Percentiles rank a stretch among this genome's conserved stretches.
These are phyloP conservation scores for Cladorrhinum samala DNA, from an alignment of 495 filamentous ascomycete species.

Conservation along the genomic window DNA sequence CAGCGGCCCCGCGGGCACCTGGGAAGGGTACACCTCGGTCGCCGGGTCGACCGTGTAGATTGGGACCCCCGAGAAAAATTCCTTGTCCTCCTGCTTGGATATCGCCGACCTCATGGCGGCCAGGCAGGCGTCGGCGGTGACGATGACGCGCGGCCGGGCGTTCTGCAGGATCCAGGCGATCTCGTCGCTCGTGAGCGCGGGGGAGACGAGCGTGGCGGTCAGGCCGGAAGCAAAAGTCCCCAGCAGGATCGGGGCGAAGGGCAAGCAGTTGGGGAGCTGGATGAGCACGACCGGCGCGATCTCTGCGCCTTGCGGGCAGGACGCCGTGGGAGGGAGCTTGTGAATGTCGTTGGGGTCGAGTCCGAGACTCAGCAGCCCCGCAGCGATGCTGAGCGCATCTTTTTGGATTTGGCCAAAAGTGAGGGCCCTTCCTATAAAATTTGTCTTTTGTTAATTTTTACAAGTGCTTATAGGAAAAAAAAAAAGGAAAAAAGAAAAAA, in stretches of 20 bases:
- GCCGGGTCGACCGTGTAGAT: conserved; percentile 23
- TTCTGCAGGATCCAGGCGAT: conserved; percentile 31
- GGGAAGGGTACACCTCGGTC: conserved; percentile 20
- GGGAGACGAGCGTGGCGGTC: conserved; percentile 30
- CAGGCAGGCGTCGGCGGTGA: conserved; percentile 25
- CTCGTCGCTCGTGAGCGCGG: conserved; percentile 30
- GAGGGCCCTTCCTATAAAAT: conserved; percentile 22
- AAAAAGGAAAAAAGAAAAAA: too few species aligned
- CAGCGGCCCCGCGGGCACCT: background rate
- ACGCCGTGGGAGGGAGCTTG: conserved; percentile 27
- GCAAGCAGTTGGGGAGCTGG: conserved; percentile 29
- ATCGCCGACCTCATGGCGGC: conserved; percentile 24
- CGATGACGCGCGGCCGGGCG: conserved; percentile 25
- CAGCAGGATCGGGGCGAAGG: conserved; percentile 24
- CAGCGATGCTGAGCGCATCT: conserved; percentile 21
- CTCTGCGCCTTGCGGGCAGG: conserved; percentile 24
- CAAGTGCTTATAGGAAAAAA: background rate
- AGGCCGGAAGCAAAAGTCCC: conserved; percentile 25
- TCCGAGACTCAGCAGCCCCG: conserved; percentile 19
- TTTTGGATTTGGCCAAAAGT: conserved; percentile 19
- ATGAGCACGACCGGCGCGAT: conserved; percentile 30
- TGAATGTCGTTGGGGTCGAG: conserved; percentile 17
- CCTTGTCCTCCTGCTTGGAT: conserved; percentile 12
- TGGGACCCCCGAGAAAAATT: conserved; percentile 18
- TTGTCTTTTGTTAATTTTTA: too few species aligned